Conservation (phyloP, 2,329 filamentous ascomycete species). For the Trichoderma endophyticum region DNA sequence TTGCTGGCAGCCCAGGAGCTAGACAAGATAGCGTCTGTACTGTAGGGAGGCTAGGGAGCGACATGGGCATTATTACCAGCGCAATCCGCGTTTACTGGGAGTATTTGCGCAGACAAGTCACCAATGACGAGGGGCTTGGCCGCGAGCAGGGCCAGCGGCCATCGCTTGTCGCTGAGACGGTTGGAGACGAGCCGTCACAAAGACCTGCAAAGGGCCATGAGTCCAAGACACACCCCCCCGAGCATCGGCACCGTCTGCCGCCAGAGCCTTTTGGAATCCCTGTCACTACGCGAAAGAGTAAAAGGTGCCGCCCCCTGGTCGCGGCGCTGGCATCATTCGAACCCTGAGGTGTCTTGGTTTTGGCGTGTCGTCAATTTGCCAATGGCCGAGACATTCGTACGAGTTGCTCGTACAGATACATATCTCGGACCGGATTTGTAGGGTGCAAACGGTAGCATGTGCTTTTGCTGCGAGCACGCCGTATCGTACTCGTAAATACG, state of each 20-base stretch:
- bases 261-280: slow-evolving; percentile 12
- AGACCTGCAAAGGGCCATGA: neutral
- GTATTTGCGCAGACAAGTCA: neutral
- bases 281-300: slow-evolving; percentile 17
- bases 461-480: no score
- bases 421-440: neutral
- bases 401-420: neutral
- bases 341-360: slow-evolving; percentile 6
- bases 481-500: neutral
- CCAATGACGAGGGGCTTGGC: slow-evolving; percentile 11
- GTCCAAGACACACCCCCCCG: slow-evolving; percentile 6
- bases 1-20: slow-evolving; percentile 4
- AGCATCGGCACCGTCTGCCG: slow-evolving; percentile 20
- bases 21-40: neutral
- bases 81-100: slow-evolving; percentile 15
- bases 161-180: slow-evolving; percentile 3
- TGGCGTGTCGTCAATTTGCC: slow-evolving; percentile 5
- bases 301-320: slow-evolving; percentile 16
- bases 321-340: slow-evolving; percentile 15
- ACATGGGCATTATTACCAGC: slow-evolving; percentile 8
- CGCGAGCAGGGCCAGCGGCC: neutral
- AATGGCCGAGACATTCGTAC: neutral
- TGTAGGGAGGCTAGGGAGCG: slow-evolving; percentile 1
- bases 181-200: slow-evolving; percentile 4
- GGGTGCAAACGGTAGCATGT: neutral